Conservation (phyloP, 805 yeast species). For the Blastobotrys muscicola region DNA sequence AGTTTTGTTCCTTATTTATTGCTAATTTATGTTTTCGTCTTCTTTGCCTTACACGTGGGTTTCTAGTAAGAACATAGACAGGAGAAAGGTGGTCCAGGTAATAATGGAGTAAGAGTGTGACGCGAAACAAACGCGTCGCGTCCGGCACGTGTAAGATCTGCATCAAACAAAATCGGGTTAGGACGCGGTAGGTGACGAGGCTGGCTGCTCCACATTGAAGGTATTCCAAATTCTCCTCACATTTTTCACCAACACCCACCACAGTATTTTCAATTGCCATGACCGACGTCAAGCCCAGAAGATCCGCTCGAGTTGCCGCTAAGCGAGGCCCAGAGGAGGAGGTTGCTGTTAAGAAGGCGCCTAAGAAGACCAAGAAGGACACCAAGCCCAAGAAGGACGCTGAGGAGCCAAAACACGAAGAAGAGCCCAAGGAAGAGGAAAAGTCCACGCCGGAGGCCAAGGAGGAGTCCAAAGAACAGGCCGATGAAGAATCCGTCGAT, state of each 20-base stretch:
- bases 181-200: too few relatives aligned
- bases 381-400: conserved; percentile 6
- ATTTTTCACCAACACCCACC: not conserved
- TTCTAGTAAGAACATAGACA: too few relatives aligned
- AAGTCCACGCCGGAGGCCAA: conserved; percentile 2
- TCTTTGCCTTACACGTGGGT: too few relatives aligned
- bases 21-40: too few relatives aligned
- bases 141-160: too few relatives aligned
- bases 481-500: conserved; percentile 12
- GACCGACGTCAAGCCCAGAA: conserved; percentile 10
- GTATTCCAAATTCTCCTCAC: not conserved
- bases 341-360: conserved; percentile 1
- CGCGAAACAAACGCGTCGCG: too few relatives aligned
- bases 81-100: too few relatives aligned
- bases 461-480: conserved; percentile 13
- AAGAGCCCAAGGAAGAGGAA: conserved; percentile 8
- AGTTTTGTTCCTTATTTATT: too few relatives aligned
- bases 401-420: not conserved
- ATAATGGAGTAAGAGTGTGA: too few relatives aligned
- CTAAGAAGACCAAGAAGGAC: conserved; percentile 6
- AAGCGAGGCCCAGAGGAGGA: conserved; percentile 1
- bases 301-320: conserved; percentile 13
- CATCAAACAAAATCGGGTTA: too few relatives aligned
- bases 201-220: not conserved
- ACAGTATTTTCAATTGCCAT: not conserved